A percentile compares a stretch with the other conserved stretches of the same genome.
phyloP scores from a whole-genome alignment of 495 filamentous ascomycete species.

The Talaromyces nanjingensis region DNA sequence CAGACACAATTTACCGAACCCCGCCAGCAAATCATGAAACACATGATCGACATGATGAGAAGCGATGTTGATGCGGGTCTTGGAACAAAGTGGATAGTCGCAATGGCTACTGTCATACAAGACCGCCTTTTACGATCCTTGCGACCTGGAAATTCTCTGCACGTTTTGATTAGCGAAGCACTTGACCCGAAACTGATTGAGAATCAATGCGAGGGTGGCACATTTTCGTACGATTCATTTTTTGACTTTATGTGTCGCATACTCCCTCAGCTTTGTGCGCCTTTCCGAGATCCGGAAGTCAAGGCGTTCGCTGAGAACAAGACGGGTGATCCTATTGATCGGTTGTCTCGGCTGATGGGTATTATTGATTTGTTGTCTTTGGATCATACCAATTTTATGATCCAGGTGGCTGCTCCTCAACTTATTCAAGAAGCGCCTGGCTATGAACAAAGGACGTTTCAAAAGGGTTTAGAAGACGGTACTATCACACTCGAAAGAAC shows the following conservation, averaged over 20 bases:
- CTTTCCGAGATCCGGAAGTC: slow-evolving; percentile 79
- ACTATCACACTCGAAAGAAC: slow-evolving; percentile 53
- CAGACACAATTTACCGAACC: slow-evolving; percentile 40
- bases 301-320: slow-evolving; percentile 68
- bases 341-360: slow-evolving; percentile 72
- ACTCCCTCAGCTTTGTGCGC: slow-evolving; percentile 90
- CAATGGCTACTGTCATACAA: slow-evolving; percentile 78
- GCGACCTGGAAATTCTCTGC: slow-evolving; percentile 69
- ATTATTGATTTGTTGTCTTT: slow-evolving; percentile 89
- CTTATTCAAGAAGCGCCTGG: slow-evolving; percentile 72
- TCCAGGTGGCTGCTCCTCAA: slow-evolving; percentile 70
- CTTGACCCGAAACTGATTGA: slow-evolving; percentile 73
- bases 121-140: slow-evolving; percentile 78
- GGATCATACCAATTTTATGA: slow-evolving; percentile 91
- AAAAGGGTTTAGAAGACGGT: slow-evolving; percentile 57
- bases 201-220: slow-evolving; percentile 68
- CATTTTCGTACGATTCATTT: slow-evolving; percentile 90
- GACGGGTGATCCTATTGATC: slow-evolving; percentile 74
- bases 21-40: slow-evolving; percentile 46
- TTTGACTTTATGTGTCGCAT: slow-evolving; percentile 84
- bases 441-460: slow-evolving; percentile 77
- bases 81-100: slow-evolving; percentile 68
- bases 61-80: slow-evolving; percentile 63
- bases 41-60: slow-evolving; percentile 73
- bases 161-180: slow-evolving; percentile 76